Conservation (phyloP, 1,139 yeast species). For the Hansenula sp. region DNA sequence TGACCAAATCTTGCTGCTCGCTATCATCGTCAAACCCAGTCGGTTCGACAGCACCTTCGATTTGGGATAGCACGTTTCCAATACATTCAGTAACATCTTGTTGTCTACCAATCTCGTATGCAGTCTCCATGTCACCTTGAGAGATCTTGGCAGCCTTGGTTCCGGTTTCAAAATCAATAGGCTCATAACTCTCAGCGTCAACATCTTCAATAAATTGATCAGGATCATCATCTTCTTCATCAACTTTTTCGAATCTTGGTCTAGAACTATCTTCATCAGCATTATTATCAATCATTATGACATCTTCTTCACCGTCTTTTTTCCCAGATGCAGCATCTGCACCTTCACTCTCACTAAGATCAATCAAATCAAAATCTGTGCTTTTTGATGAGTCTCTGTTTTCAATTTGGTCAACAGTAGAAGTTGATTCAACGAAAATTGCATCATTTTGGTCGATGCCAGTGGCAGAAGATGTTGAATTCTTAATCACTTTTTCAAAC, state of each 20-base stretch:
- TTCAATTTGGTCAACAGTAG: neutral
- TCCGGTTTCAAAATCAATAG: constrained; percentile 1
- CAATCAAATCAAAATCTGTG: constrained; percentile 6
- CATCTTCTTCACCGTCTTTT: constrained; percentile 12
- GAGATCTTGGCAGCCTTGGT: constrained; percentile 41
- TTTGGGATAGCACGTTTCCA: constrained; percentile 87
- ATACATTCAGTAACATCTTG: constrained; percentile 98
- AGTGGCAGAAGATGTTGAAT: neutral
- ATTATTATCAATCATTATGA: constrained; percentile 15
- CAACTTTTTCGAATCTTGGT: constrained; percentile 7
- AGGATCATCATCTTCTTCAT: neutral
- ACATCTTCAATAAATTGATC: neutral
- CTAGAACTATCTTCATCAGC: constrained; percentile 4
- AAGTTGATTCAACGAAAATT: neutral
- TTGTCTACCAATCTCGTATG: constrained; percentile 82
- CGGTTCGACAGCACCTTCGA: constrained; percentile 87
- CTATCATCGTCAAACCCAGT: constrained; percentile 59
- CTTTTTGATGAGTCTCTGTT: too few species aligned
- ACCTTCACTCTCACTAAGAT: constrained; percentile 2
- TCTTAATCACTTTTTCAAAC: constrained; percentile 32
- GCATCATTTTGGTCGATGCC: constrained; percentile 8
- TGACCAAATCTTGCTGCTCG: constrained; percentile 79
- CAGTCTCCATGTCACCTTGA: constrained; percentile 63
- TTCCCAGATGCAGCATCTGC: too few species aligned
- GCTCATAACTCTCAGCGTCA: neutral